Evolutionary conservation across 176 grass and related monocot species (phyloP), one percentile per base, ranked within the genome.

Genomic region (Bromus sterilis): DNA sequence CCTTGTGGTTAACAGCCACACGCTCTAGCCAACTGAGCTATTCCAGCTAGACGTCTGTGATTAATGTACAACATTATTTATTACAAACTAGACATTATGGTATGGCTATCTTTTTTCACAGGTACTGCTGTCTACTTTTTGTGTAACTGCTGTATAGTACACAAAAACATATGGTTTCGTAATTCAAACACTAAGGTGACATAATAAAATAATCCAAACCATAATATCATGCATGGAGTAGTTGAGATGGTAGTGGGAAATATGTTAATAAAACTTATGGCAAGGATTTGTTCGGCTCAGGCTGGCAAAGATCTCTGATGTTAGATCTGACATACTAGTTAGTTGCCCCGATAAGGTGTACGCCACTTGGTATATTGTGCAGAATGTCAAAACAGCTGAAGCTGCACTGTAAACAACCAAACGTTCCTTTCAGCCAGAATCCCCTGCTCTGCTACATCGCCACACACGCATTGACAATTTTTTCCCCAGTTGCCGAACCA

Each of bases 11-110:
- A 93, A 90, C 82, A 83, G 78, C 85, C 88, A 91, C 67, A 91
- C 88, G 88, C 86, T 94, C 91, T 91, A 59, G 40, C 91, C 88
- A 94, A 91, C 91, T 91, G 88, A 94, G 88, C 88, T 94, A 91
- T 88, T 91, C 88, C 88, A 91, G 88, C 88, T n/a, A n/a, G n/a
- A n/a, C n/a, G n/a, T n/a, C n/a, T n/a, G n/a, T n/a, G n/a, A n/a
- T n/a, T n/a, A n/a, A n/a, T n/a, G n/a, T n/a, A n/a, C n/a, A n/a
- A n/a, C n/a, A n/a, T n/a, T n/a, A n/a, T n/a, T n/a, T n/a, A n/a
- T n/a, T n/a, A n/a, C n/a, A n/a, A n/a, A n/a, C n/a, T n/a, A n/a
- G n/a, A n/a, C n/a, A n/a, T n/a, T n/a, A n/a, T n/a, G n/a, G n/a
- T n/a, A n/a, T n/a, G n/a, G n/a, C n/a, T n/a, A n/a, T n/a, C n/a